Base-by-base conservation (phyloP, 352 stramenopile genomes). In the Globisporangium yorkense region DNA sequence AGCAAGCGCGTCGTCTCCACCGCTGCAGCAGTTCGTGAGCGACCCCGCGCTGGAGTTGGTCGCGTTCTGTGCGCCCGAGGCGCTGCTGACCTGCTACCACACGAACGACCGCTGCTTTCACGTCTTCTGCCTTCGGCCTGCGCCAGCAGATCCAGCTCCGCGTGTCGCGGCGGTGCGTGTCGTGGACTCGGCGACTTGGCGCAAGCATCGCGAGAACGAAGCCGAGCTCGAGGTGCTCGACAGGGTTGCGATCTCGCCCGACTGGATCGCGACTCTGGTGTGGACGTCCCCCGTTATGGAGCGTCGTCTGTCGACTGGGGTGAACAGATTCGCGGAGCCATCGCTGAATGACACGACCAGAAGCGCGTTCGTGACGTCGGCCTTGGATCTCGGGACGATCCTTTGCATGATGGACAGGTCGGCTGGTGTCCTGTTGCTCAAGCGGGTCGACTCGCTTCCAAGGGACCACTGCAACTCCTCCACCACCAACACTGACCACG, bases 1-100 rank as follows among this genome's bases (percentile, higher is more conserved):
- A 18, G 46, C 5, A 7, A 21, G 13, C n/a, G 54, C 29, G 24
- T 5, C 50, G 1, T 47, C 35, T 29, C 9, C 20, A 5, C 10
- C 18, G 10, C 2, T 10, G 21, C 18, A 2, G 13, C 1, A 31
- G 1, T 87, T 87, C 50, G 48, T 89, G 10, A 75, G 70, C 4
- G 74, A 88, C 45, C 74, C 75, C 8, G 74, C 68, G 27, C 70
- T 91, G 20, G 67, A 87, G 61, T 67, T 74, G 16, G 74, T 91
- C 18, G 57, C 55, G 44, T 65, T 87, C 20, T 39, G 73, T 10
- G 48, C 65, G 5, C 49, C 74, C 8, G 67, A 65, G 0, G 56
- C 50, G 29, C 24, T 88, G 24, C 33, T 92, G 6, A 69, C 87
- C 52, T 71, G 68, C 16, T 88, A 79, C 48, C 74, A 92, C 64